A percentile compares a stretch with the other conserved stretches of the same genome.
These are phyloP conservation scores for Schwanniomyces pseudopolymorphus DNA, from an alignment of 805 yeast species.

Conservation along the genomic window DNA sequence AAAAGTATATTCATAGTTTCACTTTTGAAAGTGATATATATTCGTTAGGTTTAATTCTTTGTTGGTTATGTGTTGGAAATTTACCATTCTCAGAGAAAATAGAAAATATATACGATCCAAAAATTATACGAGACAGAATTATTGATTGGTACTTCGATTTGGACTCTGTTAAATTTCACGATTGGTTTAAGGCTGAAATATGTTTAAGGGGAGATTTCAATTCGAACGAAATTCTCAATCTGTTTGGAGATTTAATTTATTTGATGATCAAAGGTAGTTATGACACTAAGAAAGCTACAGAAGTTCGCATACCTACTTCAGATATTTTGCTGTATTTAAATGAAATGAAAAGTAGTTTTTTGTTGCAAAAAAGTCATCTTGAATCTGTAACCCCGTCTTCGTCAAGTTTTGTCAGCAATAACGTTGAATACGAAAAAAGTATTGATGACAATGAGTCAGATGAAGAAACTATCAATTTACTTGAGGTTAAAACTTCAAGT, in stretches of 20 bases:
- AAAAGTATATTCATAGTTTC: slow-evolving; percentile 50
- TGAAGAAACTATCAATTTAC: neutral
- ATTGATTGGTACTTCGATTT: slow-evolving; percentile 28
- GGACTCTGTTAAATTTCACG: slow-evolving; percentile 15
- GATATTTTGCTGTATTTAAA: slow-evolving; percentile 21
- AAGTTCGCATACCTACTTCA: slow-evolving; percentile 8
- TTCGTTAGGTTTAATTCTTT: slow-evolving; percentile 80
- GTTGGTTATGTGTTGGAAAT: slow-evolving; percentile 67
- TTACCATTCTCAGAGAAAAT: slow-evolving; percentile 52
- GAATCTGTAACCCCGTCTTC: neutral
- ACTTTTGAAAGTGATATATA: slow-evolving; percentile 75
- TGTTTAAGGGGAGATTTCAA: slow-evolving; percentile 1
- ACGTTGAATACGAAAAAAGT: neutral
- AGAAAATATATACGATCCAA: slow-evolving; percentile 26
- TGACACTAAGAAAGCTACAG: neutral
- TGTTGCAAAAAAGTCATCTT: neutral
- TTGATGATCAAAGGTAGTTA: slow-evolving; percentile 31
- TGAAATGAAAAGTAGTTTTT: slow-evolving; percentile 17
- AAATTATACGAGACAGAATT: slow-evolving; percentile 23
- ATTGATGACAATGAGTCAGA: neutral
- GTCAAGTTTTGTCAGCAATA: neutral
- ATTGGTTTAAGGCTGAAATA: slow-evolving; percentile 21
- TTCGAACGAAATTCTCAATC: slow-evolving; percentile 6
- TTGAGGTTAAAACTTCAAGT: neutral
- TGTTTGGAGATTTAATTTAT: slow-evolving; percentile 22